Conservation (phyloP, 345 rosid species). For the Isatis tinctoria region DNA sequence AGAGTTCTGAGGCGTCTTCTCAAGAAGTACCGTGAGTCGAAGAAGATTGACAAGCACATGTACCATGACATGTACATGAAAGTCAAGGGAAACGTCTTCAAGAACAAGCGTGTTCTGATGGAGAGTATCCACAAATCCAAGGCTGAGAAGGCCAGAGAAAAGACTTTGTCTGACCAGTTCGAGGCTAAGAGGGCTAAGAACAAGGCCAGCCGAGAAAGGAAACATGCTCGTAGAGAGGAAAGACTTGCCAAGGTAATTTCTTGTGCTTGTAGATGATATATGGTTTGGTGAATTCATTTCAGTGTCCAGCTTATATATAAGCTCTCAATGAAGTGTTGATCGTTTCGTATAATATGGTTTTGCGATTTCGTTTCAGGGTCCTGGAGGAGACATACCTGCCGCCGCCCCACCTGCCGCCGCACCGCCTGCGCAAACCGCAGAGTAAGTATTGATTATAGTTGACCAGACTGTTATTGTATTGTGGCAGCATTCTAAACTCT, state of each 20-base stretch:
- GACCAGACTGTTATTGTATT: neutral
- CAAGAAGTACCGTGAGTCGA: constrained; percentile 78
- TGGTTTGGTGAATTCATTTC: neutral
- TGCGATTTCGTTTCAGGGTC: constrained; percentile 41
- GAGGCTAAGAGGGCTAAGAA: constrained; percentile 97
- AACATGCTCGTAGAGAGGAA: constrained; percentile 80
- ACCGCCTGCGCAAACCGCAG: constrained; percentile 38
- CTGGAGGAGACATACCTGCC: constrained; percentile 47
- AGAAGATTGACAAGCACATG: constrained; percentile 98
- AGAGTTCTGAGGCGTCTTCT: constrained; percentile 87
- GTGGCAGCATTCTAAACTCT: neutral
- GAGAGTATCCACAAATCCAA: constrained; percentile 93
- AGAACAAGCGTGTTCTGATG: constrained; percentile 96
- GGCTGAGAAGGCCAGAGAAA: constrained; percentile 98
- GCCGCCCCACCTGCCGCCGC: constrained; percentile 39
- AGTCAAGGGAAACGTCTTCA: constrained; percentile 93
- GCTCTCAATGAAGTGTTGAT: neutral
- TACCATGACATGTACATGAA: constrained; percentile 99
- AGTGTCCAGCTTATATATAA: neutral
- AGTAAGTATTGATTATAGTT: constrained; percentile 21
- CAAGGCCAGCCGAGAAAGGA: constrained; percentile 97
- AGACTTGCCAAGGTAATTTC: constrained; percentile 72
- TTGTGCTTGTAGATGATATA: neutral
- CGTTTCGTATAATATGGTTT: neutral
- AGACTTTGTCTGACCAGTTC: constrained; percentile 84